Evolutionary conservation across 371 early-diverging fungal genomes (phyloP).

Genomic region (Fennellomyces sp.): DNA sequence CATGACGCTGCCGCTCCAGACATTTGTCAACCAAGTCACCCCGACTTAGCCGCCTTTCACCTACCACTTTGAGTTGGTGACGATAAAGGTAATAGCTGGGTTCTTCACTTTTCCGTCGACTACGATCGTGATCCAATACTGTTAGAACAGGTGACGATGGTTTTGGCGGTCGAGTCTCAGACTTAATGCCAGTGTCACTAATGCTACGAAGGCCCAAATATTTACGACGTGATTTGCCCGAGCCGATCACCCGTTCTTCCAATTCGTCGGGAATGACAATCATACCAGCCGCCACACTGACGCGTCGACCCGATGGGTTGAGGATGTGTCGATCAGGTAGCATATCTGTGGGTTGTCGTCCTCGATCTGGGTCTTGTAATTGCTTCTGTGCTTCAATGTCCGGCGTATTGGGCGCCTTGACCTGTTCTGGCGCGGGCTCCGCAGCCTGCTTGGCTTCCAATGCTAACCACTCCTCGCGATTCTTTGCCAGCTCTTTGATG

Average conservation of each 20-base stretch:
- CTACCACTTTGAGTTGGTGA: constrained; percentile 6
- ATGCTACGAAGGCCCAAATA: constrained; percentile 49
- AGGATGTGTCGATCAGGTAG: constrained; percentile 40
- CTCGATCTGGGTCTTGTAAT: constrained; percentile 7
- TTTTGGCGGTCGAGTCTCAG: background rate
- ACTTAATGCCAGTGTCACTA: constrained; percentile 23
- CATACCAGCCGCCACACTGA: constrained; percentile 61
- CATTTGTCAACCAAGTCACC: constrained; percentile 17
- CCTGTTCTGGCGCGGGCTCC: background rate
- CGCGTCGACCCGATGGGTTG: constrained; percentile 51
- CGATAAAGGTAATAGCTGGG: constrained; percentile 25
- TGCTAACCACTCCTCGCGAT: constrained; percentile 42
- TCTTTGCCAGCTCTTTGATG: constrained; percentile 30
- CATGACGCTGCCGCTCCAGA: constrained; percentile 11
- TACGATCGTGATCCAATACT: constrained; percentile 6
- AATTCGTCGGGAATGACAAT: constrained; percentile 54
- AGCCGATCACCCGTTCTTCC: constrained; percentile 44
- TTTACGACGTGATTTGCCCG: constrained; percentile 33
- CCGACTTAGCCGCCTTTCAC: constrained; percentile 7
- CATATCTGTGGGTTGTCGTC: constrained; percentile 32
- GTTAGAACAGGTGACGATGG: background rate
- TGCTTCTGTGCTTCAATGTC: background rate
- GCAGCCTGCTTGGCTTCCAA: constrained; percentile 23
- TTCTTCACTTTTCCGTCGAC: constrained; percentile 45
- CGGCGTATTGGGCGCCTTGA: background rate